Evolutionary conservation across 805 yeast species (phyloP), one percentile per base, ranked within the genome.

Genomic region (Starmerella stigmatis): DNA sequence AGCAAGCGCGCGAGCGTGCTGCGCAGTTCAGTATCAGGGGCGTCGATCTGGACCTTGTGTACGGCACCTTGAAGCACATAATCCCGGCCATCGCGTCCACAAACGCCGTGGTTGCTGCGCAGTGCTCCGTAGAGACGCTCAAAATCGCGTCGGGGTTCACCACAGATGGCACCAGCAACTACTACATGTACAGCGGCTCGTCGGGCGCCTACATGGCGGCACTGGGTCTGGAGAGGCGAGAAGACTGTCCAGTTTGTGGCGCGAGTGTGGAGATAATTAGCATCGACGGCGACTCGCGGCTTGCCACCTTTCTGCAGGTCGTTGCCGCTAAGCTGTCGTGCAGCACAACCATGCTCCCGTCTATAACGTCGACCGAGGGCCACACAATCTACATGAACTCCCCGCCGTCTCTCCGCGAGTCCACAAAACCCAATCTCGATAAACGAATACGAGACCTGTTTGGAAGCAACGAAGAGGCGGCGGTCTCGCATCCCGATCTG

Each of bases 41-140:
- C 0, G 84, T 89, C 10, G 81, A 89, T 0, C 71, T 74, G 47
- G 65, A 72, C 40, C 72, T 83, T 31, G 78, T 92, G 0, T 70
- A 84, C 43, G 97, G 97, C 0, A 94, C 89, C 27, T 84, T 86
- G 43, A 89, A 89, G 61, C 81, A 81, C 57, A 88, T 89, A 48
- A 81, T 89, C 9, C 98, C 98, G 0, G 88, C 96, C 1, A 83
- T 88, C 44, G 95, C 96, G 1, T 80, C 94, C 2, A 88, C 96
- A 0, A 89, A 92, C 61, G 94, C 97, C 2, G 73, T 89, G 19
- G 75, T 89, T 26, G 95, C 96, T 0, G 94, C 92, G 0, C 72
- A 86, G 5, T 83, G 94, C 60, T 81, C 92, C 58, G 82, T 81
- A 51, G 96, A 86, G 61, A 84, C 81, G 2, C 75, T 85, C 62